These are phyloP conservation scores for Piper longum DNA, from an alignment of 164 flowering plant genomes.

Conservation along the genomic window DNA sequence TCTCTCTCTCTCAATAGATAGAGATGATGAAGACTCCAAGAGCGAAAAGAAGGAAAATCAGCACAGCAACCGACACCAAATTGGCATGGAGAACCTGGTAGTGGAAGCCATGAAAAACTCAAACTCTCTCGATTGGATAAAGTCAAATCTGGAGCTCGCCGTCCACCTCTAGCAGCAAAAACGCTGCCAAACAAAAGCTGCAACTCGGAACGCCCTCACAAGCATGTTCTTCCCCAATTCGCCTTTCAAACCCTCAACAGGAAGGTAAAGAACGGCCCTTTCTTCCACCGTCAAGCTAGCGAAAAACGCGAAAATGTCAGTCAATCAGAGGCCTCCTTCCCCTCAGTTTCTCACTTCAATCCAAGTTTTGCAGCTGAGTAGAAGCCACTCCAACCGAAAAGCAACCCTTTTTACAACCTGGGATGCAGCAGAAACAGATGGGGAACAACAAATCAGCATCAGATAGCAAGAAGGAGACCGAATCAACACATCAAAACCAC, in stretches of 20 bases:
- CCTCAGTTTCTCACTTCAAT: not conserved
- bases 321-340: not conserved
- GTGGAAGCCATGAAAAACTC: not conserved
- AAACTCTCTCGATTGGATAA: not conserved
- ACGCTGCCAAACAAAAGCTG: not conserved
- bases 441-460: not conserved
- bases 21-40: not conserved
- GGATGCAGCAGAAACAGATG: not conserved
- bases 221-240: not conserved
- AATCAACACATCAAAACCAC: not conserved
- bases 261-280: too few species aligned
- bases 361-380: not conserved
- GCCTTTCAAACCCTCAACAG: not conserved
- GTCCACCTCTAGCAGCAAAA: not conserved
- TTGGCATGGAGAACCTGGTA: slow-evolving; percentile 1
- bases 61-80: slow-evolving; percentile 2
- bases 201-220: not conserved
- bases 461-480: not conserved
- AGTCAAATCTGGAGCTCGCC: not conserved
- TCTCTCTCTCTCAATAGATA: too few species aligned
- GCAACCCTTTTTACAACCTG: not conserved
- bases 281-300: not conserved
- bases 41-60: not conserved
- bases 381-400: not conserved
- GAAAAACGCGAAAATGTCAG: not conserved